phyloP scores from a whole-genome alignment of 345 rosid genomes.

The Geranium brycei region DNA sequence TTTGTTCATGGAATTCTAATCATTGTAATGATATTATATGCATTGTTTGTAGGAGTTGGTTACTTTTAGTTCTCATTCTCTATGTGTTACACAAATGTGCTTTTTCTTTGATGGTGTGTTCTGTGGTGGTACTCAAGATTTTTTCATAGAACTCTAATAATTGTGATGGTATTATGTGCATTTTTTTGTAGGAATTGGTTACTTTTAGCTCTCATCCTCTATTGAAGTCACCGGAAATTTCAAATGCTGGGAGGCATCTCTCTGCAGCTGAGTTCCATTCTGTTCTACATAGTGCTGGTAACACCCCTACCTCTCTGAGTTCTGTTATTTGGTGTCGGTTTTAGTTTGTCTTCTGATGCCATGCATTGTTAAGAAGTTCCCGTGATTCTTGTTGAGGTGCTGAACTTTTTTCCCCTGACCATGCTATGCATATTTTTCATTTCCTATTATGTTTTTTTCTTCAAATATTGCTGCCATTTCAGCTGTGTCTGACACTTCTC shows the following conservation, averaged over 20 bases:
- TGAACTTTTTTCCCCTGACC: too few species aligned
- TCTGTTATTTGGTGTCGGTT: background rate
- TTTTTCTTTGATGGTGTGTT: conserved; percentile 18
- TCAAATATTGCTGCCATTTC: too few species aligned
- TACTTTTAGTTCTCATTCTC: conserved; percentile 42
- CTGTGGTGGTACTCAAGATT: background rate
- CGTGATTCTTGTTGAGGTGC: background rate
- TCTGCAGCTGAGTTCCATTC: conserved; percentile 82
- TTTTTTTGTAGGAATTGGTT: conserved; percentile 57
- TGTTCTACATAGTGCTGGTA: conserved; percentile 54
- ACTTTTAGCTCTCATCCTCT: conserved; percentile 62
- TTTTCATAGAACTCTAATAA: background rate
- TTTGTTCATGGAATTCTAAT: background rate
- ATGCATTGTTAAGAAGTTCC: conserved; percentile 2
- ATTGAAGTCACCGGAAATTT: conserved; percentile 50
- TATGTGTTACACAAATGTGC: background rate
- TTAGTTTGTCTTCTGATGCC: background rate
- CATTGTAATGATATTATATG: background rate
- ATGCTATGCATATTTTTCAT: too few species aligned
- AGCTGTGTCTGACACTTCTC: background rate
- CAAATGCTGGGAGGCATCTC: conserved; percentile 76
- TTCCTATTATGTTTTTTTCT: too few species aligned
- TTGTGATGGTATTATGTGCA: background rate
- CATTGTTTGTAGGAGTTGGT: conserved; percentile 55
- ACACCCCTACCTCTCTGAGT: background rate